Percentiles rank a stretch among this genome's conserved stretches.
Evolutionary conservation across 176 grass and related monocot genomes (phyloP).

Genomic region (Guadua angustifolia): DNA sequence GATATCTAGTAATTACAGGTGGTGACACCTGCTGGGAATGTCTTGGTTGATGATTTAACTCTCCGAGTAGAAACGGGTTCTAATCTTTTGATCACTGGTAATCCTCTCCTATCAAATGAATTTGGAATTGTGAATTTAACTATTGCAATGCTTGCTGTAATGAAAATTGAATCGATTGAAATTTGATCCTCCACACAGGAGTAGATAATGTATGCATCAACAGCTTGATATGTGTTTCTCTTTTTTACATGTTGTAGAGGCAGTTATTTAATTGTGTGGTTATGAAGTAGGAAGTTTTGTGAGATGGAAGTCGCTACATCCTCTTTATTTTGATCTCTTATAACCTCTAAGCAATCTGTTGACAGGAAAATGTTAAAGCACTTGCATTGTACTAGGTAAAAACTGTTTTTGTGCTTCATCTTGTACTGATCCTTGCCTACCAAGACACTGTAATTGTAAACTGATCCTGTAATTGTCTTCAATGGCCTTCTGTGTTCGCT

Average conservation of each 20-base stretch:
- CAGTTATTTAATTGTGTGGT: slow-evolving; percentile 13
- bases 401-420: neutral
- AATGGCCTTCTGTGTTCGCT: neutral
- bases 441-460: slow-evolving; percentile 6
- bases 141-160: slow-evolving; percentile 24
- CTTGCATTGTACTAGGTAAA: neutral
- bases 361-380: slow-evolving; percentile 12
- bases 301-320: neutral
- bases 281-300: slow-evolving; percentile 13
- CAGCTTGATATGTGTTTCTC: neutral
- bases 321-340: neutral
- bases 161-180: neutral
- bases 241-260: slow-evolving; percentile 19
- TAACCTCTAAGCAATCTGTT: neutral
- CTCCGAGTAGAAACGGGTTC: slow-evolving; percentile 89
- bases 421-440: neutral
- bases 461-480: neutral
- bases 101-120: slow-evolving; percentile 35
- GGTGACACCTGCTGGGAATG: slow-evolving; percentile 90
- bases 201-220: slow-evolving; percentile 14
- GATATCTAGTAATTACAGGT: slow-evolving; percentile 66
- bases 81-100: slow-evolving; percentile 99
- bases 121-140: neutral
- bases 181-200: neutral
- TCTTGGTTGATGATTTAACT: slow-evolving; percentile 89